A percentile compares a stretch with the other conserved stretches of the same genome.
Conservation (phyloP, 371 early-diverging fungal species). For the Mortierella polycephala region DNA sequence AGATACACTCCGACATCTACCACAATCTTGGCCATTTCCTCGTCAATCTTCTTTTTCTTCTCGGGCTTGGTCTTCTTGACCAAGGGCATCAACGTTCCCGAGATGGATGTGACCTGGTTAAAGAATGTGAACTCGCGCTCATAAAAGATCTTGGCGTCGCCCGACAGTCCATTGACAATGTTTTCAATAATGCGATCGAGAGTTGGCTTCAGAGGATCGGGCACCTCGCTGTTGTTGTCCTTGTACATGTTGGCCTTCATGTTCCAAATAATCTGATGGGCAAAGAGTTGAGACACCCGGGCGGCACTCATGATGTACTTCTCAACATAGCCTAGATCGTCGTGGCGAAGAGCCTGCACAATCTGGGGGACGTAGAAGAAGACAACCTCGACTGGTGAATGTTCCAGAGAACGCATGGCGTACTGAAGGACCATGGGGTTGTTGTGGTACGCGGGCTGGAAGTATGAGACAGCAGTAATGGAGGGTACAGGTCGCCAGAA, state of each 20-base stretch:
- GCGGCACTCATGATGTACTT: conserved; percentile 94
- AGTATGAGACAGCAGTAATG: conserved; percentile 86
- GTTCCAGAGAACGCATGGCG: conserved; percentile 90
- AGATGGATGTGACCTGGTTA: conserved; percentile 94
- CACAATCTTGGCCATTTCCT: conserved; percentile 93
- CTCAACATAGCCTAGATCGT: conserved; percentile 89
- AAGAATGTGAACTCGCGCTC: conserved; percentile 97
- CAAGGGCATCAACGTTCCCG: conserved; percentile 95
- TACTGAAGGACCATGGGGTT: conserved; percentile 94
- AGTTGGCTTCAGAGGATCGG: conserved; percentile 87
- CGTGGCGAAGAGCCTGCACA: conserved; percentile 96
- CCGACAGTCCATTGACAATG: conserved; percentile 82
- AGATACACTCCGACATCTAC: conserved; percentile 98
- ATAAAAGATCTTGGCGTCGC: conserved; percentile 88
- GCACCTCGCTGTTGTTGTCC: conserved; percentile 78
- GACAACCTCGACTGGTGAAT: conserved; percentile 90
- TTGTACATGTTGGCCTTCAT: conserved; percentile 98
- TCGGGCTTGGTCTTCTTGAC: conserved; percentile 94
- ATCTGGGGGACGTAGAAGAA: conserved; percentile 99
- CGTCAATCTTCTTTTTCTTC: conserved; percentile 97
- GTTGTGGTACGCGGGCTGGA: conserved; percentile 71
- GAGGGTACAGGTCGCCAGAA: conserved; percentile 96
- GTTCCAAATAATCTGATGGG: conserved; percentile 99
- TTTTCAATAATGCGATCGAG: conserved; percentile 88
- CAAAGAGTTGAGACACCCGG: conserved; percentile 92